Conservation (phyloP, 2,329 filamentous ascomycete genomes). For the Fusarium albosuccineum region DNA sequence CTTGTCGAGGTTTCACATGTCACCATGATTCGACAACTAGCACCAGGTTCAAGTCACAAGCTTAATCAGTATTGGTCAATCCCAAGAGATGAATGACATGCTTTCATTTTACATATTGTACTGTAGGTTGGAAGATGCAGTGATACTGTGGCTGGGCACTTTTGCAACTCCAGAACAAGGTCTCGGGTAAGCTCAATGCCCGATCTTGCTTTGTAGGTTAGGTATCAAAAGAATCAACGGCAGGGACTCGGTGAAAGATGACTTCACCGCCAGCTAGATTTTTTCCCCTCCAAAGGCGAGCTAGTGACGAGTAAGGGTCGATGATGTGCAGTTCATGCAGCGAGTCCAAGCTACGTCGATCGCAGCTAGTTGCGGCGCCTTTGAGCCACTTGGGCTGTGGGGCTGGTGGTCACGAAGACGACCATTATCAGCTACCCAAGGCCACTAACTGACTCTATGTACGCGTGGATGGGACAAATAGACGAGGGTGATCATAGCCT, state of each 20-base stretch:
- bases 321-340: constrained; percentile 16
- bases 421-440: constrained; percentile 13
- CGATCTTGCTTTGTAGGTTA: no score
- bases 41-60: no score
- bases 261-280: constrained; percentile 22
- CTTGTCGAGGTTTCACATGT: constrained; percentile 5
- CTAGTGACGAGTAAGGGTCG: constrained; percentile 5
- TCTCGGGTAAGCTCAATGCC: no score
- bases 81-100: not conserved
- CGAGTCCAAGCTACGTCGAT: constrained; percentile 22
- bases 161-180: no score
- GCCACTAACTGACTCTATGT: not conserved
- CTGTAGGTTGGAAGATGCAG: not conserved
- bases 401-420: constrained; percentile 14
- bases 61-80: not conserved
- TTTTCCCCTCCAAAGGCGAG: no score
- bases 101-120: not conserved
- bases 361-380: constrained; percentile 19
- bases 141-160: not conserved
- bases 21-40: constrained; percentile 1
- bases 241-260: no score
- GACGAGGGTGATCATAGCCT: no score
- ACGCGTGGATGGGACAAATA: not conserved
- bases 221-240: no score
- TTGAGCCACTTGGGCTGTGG: constrained; percentile 7